Conservation (phyloP, 1,139 yeast genomes). For the Yamadazyma friedrichii region DNA sequence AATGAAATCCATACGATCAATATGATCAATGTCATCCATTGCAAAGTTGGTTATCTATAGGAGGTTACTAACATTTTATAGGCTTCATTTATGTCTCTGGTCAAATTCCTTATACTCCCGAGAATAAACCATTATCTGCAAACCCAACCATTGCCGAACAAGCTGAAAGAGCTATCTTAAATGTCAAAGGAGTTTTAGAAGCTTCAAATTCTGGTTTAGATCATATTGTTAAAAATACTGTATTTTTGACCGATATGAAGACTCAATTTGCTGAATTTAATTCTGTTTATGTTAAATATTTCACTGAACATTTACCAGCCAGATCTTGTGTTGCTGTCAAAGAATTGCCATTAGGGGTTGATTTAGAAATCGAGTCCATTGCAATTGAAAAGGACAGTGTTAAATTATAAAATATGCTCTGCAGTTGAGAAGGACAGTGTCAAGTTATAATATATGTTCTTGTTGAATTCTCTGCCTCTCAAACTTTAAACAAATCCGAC, state of each 20-base stretch:
- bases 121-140: conserved; percentile 75
- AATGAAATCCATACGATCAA: too few species aligned
- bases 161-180: conserved; percentile 81
- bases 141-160: conserved; percentile 65
- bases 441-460: conserved; percentile 12
- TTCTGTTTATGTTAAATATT: conserved; percentile 77
- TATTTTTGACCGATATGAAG: conserved; percentile 85
- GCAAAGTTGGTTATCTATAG: too few species aligned
- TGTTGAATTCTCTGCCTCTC: neutral
- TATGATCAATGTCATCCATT: neutral
- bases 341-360: conserved; percentile 80
- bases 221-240: conserved; percentile 80
- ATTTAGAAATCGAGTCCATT: conserved; percentile 72
- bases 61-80: conserved; percentile 29
- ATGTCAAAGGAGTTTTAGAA: conserved; percentile 71
- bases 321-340: conserved; percentile 94
- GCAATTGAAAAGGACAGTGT: conserved; percentile 59
- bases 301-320: conserved; percentile 84
- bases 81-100: conserved; percentile 91
- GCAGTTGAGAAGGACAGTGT: conserved; percentile 59
- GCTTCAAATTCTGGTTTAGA: conserved; percentile 82
- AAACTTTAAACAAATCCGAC: too few species aligned
- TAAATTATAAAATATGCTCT: conserved; percentile 16
- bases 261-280: conserved; percentile 76
- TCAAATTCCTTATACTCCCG: conserved; percentile 88